A percentile compares a stretch with the other conserved stretches of the same genome.
These are phyloP conservation scores for Bipolaris bicolor DNA, from an alignment of 2,329 filamentous ascomycete species.

Conservation along the genomic window DNA sequence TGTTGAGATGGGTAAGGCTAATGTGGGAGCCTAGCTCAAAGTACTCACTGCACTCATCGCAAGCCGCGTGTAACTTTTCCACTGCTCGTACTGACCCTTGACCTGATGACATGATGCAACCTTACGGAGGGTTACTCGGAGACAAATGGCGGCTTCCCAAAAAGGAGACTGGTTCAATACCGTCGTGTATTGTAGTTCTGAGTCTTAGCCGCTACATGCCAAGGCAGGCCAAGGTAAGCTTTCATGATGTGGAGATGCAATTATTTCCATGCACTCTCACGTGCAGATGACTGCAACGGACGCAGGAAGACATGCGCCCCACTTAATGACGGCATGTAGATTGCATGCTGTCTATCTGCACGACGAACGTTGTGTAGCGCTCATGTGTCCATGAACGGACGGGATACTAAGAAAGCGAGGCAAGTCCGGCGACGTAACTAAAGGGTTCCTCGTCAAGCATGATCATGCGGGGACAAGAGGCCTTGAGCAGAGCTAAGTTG, in stretches of 20 bases:
- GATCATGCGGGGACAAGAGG: not conserved
- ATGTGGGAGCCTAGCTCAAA: conserved; percentile 3
- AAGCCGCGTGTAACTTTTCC: conserved; percentile 44
- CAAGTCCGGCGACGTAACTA: not conserved
- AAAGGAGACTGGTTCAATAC: conserved; percentile 1
- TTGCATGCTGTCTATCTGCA: not conserved
- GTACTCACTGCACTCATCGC: conserved; percentile 47
- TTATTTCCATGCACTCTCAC: conserved; percentile 3
- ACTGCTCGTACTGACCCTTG: conserved; percentile 26
- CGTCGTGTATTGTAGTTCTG: conserved; percentile 6
- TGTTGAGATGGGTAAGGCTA: conserved; percentile 6
- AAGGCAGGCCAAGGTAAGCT: conserved; percentile 8
- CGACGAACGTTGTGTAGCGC: not conserved
- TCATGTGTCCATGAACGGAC: not conserved
- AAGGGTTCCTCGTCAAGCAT: no score
- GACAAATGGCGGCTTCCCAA: not conserved
- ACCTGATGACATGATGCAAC: not conserved
- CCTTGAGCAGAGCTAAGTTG: not conserved
- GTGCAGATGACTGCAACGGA: conserved; percentile 9
- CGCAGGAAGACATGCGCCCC: conserved; percentile 3
- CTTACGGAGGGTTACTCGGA: not conserved
- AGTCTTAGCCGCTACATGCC: conserved; percentile 2
- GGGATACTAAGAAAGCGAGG: not conserved
- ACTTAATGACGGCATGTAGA: conserved; percentile 4
- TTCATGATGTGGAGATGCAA: not conserved